These are phyloP conservation scores for Pezizomycotina sp. DNA, from an alignment of 2,329 filamentous ascomycete species.

Conservation along the genomic window DNA sequence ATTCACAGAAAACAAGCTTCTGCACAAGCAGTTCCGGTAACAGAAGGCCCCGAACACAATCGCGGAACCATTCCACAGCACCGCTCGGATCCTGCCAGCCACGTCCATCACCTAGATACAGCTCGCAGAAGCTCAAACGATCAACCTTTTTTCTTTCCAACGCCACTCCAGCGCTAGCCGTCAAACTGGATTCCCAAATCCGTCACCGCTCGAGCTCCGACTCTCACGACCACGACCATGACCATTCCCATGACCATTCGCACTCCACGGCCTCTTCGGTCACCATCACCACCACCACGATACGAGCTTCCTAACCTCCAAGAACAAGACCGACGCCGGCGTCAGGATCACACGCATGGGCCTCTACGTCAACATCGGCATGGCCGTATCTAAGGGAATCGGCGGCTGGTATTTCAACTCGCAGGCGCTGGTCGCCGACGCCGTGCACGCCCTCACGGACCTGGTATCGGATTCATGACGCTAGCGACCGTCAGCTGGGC, in stretches of 20 bases:
- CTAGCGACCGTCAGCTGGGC: slow-evolving; percentile 90
- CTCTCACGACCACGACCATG: slow-evolving; percentile 28
- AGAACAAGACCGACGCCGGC: slow-evolving; percentile 77
- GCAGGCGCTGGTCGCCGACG: slow-evolving; percentile 73
- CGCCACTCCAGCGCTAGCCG: too few species aligned
- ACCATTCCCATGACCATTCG: slow-evolving; percentile 34
- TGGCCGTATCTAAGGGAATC: slow-evolving; percentile 84
- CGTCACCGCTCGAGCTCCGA: slow-evolving; percentile 29
- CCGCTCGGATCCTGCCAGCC: too few species aligned
- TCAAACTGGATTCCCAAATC: too few species aligned
- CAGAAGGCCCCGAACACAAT: too few species aligned
- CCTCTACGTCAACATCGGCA: slow-evolving; percentile 73
- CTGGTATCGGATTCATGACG: slow-evolving; percentile 88
- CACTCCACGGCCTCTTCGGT: slow-evolving; percentile 39
- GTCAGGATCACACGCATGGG: slow-evolving; percentile 74
- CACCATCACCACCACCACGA: slow-evolving; percentile 66
- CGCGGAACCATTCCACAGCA: too few species aligned
- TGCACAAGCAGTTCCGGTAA: too few species aligned
- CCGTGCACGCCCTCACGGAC: slow-evolving; percentile 88
- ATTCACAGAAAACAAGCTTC: too few species aligned
- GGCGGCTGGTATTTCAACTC: slow-evolving; percentile 93
- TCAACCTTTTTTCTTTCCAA: too few species aligned
- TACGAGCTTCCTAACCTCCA: slow-evolving; percentile 63
- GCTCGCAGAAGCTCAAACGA: too few species aligned
- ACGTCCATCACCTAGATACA: too few species aligned